phyloP scores from a whole-genome alignment of 2,329 filamentous ascomycete species.

The Endocalyx cinctus region DNA sequence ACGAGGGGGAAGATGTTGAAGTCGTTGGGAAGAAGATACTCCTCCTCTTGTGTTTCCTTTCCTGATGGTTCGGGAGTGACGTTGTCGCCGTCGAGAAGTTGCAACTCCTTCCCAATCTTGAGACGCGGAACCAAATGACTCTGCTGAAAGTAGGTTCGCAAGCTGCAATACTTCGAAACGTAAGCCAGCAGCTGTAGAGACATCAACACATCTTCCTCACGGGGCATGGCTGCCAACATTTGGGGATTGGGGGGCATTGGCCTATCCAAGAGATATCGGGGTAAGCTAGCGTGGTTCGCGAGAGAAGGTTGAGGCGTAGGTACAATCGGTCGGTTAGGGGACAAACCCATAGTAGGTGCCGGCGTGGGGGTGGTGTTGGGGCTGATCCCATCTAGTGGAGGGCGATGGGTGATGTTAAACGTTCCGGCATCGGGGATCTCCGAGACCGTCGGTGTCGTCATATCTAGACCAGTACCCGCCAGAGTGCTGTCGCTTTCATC shows the following conservation, averaged over 20 bases:
- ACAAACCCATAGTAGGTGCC: slow-evolving; percentile 66
- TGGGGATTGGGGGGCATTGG: slow-evolving; percentile 64
- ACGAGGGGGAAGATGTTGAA: slow-evolving; percentile 98
- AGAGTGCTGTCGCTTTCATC: slow-evolving; percentile 78
- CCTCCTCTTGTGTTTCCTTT: slow-evolving; percentile 66
- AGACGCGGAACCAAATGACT: slow-evolving; percentile 90
- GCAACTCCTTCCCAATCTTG: slow-evolving; percentile 81
- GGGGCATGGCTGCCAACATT: slow-evolving; percentile 84
- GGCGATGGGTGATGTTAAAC: slow-evolving; percentile 89
- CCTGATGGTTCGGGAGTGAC: slow-evolving; percentile 33
- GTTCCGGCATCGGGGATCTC: slow-evolving; percentile 84
- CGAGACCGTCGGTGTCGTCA: slow-evolving; percentile 74
- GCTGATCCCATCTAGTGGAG: slow-evolving; percentile 78
- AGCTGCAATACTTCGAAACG: slow-evolving; percentile 96
- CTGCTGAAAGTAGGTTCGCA: slow-evolving; percentile 90
- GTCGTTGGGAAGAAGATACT: slow-evolving; percentile 88
- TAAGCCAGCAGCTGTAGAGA: slow-evolving; percentile 94
- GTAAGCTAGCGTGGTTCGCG: slow-evolving; percentile 62
- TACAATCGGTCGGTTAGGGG: slow-evolving; percentile 66
- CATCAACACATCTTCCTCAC: slow-evolving; percentile 97
- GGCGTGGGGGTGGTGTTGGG: slow-evolving; percentile 65
- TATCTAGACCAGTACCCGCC: slow-evolving; percentile 66
- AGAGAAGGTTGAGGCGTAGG: slow-evolving; percentile 72
- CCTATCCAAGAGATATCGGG: slow-evolving; percentile 75
- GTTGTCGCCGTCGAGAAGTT: slow-evolving; percentile 69